Evolutionary conservation across 1,139 yeast species (phyloP).

Genomic region (Chernovozyma aurita): DNA sequence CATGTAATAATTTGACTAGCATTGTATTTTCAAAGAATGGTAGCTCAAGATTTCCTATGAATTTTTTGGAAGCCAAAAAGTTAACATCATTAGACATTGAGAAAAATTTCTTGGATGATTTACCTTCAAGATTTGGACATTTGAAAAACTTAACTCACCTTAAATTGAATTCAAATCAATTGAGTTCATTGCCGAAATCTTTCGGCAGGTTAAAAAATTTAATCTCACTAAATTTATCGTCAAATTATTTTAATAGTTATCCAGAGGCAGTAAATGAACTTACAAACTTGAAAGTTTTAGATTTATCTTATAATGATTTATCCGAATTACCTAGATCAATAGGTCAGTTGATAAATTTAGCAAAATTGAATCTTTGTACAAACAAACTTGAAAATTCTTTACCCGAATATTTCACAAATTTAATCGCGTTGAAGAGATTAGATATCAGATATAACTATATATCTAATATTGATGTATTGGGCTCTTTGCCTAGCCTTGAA

Average conservation of each 20-base stretch:
- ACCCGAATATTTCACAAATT: constrained; percentile 50
- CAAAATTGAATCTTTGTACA: constrained; percentile 70
- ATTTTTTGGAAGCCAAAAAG: constrained; percentile 64
- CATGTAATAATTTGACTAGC: constrained; percentile 66
- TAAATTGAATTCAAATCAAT: constrained; percentile 68
- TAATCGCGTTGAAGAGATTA: constrained; percentile 61
- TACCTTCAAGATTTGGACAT: constrained; percentile 57
- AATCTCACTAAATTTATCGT: constrained; percentile 65
- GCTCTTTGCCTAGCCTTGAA: constrained; percentile 63
- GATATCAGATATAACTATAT: constrained; percentile 77
- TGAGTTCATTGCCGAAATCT: constrained; percentile 59
- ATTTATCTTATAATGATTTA: constrained; percentile 78
- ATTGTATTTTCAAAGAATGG: constrained; percentile 72
- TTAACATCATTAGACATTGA: constrained; percentile 72
- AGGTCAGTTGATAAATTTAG: constrained; percentile 53
- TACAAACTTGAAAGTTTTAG: constrained; percentile 59
- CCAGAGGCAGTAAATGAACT: constrained; percentile 71
- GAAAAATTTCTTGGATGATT: constrained; percentile 64
- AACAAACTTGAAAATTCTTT: constrained; percentile 58
- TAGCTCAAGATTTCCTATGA: constrained; percentile 67
- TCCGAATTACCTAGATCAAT: constrained; percentile 57
- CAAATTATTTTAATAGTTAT: constrained; percentile 67
- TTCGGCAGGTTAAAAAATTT: constrained; percentile 55
- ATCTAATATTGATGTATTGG: constrained; percentile 58
- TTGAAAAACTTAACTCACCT: constrained; percentile 52